Evolutionary conservation across 169 alveolate genomes (phyloP), one percentile per base, ranked within the genome.

Genomic region (Eimeria zaria): DNA sequence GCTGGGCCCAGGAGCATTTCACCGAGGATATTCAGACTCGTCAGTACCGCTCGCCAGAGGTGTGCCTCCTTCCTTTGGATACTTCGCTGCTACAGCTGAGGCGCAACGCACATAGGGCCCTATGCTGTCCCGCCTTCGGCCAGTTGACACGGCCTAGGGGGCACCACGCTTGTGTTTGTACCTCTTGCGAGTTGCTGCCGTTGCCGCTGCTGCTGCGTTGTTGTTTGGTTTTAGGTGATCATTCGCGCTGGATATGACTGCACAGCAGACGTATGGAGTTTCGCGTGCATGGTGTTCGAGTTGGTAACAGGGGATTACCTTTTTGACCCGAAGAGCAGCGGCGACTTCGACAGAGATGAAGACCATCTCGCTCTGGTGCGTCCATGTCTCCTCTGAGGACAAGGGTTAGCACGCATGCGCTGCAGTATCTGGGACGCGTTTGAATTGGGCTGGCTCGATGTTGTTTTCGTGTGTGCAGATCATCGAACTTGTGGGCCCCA

Each of bases 11-110:
- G 96, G 99, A 99, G 97, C 99, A 99, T 91, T 99, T 99, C 96
- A 98, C 99, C 51, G 99, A 99, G 27, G 99, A 99, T 95, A 99
- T 99, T 24, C 99, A 99, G 96, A 99, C 99, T 30, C 97, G 99
- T 80, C 99, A 99, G 97, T 99, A 99, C 98, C 95, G 99, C 83
- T 98, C 99, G 41, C 99, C 99, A 1, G 99, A 99, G 97, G 99
- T 99, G 14, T 3, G 97, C 8, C 39, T 0, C 18, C 36, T n/a
- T 33, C 51, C n/a, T 16, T 2, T 20, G 18, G 58, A 12, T 33
- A 67, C 11, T 67, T 30, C 46, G 78, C 78, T 12, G 78, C 78
- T 67, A 27, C 78, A 30, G 27, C 78, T 67, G 78, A 67, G 78
- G 44, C 27, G 27, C 46, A 12, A 4, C 9, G 48, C 48, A 44